Conservation (phyloP, 768 basidiomycete genomes). For the Mycena haematopus region DNA sequence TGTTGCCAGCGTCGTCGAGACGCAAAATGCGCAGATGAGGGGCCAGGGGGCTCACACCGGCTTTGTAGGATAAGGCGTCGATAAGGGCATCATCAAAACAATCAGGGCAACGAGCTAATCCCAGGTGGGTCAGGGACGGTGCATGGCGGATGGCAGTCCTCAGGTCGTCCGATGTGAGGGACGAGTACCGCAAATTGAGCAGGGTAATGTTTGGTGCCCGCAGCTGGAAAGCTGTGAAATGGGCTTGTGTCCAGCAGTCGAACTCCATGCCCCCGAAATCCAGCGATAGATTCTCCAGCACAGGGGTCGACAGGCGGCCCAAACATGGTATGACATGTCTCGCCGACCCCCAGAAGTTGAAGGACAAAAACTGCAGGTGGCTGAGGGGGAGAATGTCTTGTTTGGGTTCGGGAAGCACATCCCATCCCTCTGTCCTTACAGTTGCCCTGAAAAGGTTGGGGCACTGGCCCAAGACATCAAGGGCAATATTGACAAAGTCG, state of each 20-base stretch:
- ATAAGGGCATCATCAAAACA: neutral
- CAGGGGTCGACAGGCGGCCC: neutral
- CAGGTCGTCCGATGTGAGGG: neutral
- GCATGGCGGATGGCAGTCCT: neutral
- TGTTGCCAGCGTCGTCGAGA: no score
- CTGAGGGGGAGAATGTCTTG: neutral
- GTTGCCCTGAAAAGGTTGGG: neutral
- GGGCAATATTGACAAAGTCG: no score
- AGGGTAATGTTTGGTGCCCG: conserved; percentile 4
- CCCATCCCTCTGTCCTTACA: neutral
- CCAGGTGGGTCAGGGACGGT: neutral
- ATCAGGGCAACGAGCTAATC: neutral
- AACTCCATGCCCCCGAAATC: no score
- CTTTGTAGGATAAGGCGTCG: no score
- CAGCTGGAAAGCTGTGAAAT: neutral
- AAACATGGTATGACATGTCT: neutral
- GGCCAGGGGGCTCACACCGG: no score
- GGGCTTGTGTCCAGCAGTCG: neutral
- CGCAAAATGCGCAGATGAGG: neutral
- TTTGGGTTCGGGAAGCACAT: neutral
- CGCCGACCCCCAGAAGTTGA: neutral
- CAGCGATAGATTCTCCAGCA: neutral
- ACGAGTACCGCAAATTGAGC: neutral
- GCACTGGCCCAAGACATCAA: neutral
- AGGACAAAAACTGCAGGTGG: no score